Conservation (phyloP, 2,329 filamentous ascomycete species). For the Ascosphaera pollenicola region DNA sequence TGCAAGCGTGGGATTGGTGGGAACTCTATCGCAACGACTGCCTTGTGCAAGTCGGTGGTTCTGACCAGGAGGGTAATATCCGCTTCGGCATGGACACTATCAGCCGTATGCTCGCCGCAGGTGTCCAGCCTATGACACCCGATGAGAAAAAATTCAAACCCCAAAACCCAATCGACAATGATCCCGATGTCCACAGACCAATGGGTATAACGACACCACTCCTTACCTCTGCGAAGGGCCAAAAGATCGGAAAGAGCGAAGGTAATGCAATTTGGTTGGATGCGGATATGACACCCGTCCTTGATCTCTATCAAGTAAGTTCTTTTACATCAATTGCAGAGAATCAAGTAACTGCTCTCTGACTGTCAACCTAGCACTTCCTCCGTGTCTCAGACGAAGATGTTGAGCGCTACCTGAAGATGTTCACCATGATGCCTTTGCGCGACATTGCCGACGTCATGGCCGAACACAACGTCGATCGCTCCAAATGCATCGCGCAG, state of each 20-base stretch:
- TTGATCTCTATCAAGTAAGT: slow-evolving; percentile 56
- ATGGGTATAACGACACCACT: slow-evolving; percentile 82
- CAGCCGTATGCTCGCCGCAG: slow-evolving; percentile 43
- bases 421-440: slow-evolving; percentile 74
- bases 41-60: slow-evolving; percentile 79
- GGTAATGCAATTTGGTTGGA: slow-evolving; percentile 93
- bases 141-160: slow-evolving; percentile 2
- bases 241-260: slow-evolving; percentile 86
- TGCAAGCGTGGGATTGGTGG: slow-evolving; percentile 97
- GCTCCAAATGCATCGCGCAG: slow-evolving; percentile 55
- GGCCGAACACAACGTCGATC: slow-evolving; percentile 42
- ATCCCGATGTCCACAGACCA: slow-evolving; percentile 26
- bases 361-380: slow-evolving; percentile 43
- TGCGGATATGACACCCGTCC: slow-evolving; percentile 52
- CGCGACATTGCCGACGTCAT: slow-evolving; percentile 46
- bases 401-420: slow-evolving; percentile 59
- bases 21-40: slow-evolving; percentile 50
- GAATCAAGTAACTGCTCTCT: too few relatives aligned
- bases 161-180: not conserved
- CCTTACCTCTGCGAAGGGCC: slow-evolving; percentile 61
- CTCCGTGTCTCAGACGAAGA: slow-evolving; percentile 61
- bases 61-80: slow-evolving; percentile 94
- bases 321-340: too few relatives aligned
- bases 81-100: slow-evolving; percentile 70
- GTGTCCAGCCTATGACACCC: slow-evolving; percentile 8